phyloP scores from a whole-genome alignment of 306 rosid species.

The Cicer cuneatum region DNA sequence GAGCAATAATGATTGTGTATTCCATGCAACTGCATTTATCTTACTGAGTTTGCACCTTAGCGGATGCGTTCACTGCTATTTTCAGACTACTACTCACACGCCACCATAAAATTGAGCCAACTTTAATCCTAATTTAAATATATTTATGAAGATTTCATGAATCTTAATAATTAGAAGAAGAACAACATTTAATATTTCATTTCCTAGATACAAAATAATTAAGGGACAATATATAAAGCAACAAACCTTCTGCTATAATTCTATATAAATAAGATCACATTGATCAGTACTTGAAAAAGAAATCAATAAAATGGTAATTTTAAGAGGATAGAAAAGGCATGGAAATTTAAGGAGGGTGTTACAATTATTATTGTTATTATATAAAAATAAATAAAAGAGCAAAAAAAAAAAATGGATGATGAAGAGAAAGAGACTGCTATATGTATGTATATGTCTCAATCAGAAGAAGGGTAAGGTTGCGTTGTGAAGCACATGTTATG shows the following conservation, averaged over 20 bases:
- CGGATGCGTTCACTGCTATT: background rate
- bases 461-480: slow-evolving; percentile 7
- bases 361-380: background rate
- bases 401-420: slow-evolving; percentile 26
- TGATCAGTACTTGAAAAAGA: background rate
- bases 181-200: slow-evolving; percentile 10
- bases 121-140: slow-evolving; percentile 1
- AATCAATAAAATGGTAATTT: background rate
- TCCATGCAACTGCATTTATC: background rate
- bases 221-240: background rate
- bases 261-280: background rate
- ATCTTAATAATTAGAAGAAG: background rate
- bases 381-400: slow-evolving; percentile 39
- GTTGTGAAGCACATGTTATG: slow-evolving; percentile 60
- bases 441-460: slow-evolving; percentile 46
- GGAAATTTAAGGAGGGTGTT: slow-evolving; percentile 1
- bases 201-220: slow-evolving; percentile 22
- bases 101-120: background rate
- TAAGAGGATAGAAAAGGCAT: background rate
- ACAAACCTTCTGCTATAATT: background rate
- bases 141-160: slow-evolving; percentile 14
- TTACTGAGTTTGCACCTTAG: background rate
- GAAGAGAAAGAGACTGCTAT: slow-evolving; percentile 45
- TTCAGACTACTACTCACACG: background rate
- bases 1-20: background rate